Conservation (phyloP, 176 grass and related monocot species). For the Metroxylon sagu region DNA sequence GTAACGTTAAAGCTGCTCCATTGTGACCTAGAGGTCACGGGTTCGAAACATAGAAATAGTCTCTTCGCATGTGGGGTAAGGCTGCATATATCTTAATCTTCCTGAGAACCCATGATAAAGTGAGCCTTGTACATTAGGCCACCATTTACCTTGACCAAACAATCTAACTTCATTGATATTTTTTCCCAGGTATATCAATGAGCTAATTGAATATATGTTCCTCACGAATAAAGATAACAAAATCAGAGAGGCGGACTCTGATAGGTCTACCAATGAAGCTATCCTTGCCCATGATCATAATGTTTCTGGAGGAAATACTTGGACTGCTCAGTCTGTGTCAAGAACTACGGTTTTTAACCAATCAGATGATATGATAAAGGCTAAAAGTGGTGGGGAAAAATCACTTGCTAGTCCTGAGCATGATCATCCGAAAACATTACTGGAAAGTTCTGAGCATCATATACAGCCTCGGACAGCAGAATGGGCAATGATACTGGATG, state of each 20-base stretch:
- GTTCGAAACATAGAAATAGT: too few relatives aligned
- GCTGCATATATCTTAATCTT: too few relatives aligned
- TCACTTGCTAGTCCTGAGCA: conserved; percentile 27
- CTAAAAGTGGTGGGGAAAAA: conserved; percentile 28
- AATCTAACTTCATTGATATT: too few relatives aligned
- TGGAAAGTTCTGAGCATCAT: conserved; percentile 5
- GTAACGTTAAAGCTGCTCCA: too few relatives aligned
- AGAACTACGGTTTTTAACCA: conserved; percentile 17
- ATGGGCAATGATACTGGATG: conserved; percentile 72
- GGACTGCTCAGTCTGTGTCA: conserved; percentile 33
- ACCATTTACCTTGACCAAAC: too few relatives aligned
- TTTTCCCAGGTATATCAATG: conserved; percentile 80
- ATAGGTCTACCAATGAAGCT: conserved; percentile 30
- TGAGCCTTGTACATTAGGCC: too few relatives aligned
- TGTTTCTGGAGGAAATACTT: conserved; percentile 36
- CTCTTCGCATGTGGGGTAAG: too few relatives aligned
- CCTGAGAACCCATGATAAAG: too few relatives aligned
- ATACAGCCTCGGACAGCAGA: conserved; percentile 38
- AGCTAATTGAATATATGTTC: conserved; percentile 64
- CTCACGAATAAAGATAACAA: conserved; percentile 46
- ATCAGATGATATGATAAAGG: conserved; percentile 23
- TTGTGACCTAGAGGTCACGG: too few relatives aligned
- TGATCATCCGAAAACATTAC: background rate
- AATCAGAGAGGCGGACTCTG: conserved; percentile 30
- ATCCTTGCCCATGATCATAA: conserved; percentile 18